These are phyloP conservation scores for Limtongozyma cylindracea DNA, from an alignment of 805 yeast genomes.

Conservation along the genomic window DNA sequence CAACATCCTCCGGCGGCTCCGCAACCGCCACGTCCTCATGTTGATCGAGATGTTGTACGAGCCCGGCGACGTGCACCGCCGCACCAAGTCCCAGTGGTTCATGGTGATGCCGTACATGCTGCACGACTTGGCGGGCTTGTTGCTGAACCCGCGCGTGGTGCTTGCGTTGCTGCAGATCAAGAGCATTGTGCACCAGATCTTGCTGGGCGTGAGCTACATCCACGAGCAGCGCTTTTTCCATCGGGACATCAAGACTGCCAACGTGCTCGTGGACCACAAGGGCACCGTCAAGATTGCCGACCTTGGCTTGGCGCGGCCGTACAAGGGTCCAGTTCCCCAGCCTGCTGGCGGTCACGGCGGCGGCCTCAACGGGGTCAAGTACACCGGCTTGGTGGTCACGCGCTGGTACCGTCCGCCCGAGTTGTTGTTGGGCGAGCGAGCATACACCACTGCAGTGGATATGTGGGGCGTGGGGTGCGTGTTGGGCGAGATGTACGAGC, in stretches of 20 bases:
- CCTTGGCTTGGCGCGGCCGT: slow-evolving; percentile 75
- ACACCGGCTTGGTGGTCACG: slow-evolving; percentile 62
- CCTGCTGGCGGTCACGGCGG: no score
- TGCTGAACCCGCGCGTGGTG: slow-evolving; percentile 50
- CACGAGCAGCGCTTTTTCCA: slow-evolving; percentile 42
- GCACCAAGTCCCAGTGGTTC: slow-evolving; percentile 14
- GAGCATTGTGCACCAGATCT: slow-evolving; percentile 54
- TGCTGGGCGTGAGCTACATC: slow-evolving; percentile 60
- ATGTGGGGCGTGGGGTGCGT: slow-evolving; percentile 97
- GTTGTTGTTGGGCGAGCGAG: slow-evolving; percentile 58
- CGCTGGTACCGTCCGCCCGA: slow-evolving; percentile 98
- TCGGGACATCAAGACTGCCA: slow-evolving; percentile 93
- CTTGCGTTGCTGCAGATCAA: slow-evolving; percentile 50
- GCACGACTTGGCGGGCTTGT: slow-evolving; percentile 71
- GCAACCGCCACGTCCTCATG: slow-evolving; percentile 50
- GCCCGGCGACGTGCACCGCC: slow-evolving; percentile 1
- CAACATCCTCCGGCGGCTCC: slow-evolving; percentile 44
- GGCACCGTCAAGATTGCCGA: slow-evolving; percentile 84
- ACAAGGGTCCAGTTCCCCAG: no score
- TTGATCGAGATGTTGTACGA: slow-evolving; percentile 53
- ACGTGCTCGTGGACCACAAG: slow-evolving; percentile 48
- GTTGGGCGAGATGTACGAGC: slow-evolving; percentile 69
- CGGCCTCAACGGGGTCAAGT: slow-evolving; percentile 16
- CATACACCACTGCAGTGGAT: slow-evolving; percentile 86
- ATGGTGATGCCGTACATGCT: slow-evolving; percentile 89